Conservation (phyloP, 176 grass and related monocot genomes). For the Cenchrus americanus region DNA sequence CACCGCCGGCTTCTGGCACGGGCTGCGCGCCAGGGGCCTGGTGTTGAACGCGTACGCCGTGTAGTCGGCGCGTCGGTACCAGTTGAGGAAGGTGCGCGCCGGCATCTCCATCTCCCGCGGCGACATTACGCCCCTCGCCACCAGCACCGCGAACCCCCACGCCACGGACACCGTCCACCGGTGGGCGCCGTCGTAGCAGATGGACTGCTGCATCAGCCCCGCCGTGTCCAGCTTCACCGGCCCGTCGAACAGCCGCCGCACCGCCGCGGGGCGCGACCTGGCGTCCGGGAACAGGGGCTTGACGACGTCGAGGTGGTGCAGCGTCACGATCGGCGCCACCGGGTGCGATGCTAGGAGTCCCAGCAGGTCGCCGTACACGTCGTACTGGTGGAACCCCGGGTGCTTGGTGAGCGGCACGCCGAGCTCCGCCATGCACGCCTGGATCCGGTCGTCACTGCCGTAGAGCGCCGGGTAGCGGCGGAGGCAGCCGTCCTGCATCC, state of each 20-base stretch:
- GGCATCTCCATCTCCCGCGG: conserved; percentile 99
- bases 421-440: conserved; percentile 98
- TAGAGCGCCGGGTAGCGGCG: conserved; percentile 84
- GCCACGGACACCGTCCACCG: conserved; percentile 90
- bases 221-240: conserved; percentile 76
- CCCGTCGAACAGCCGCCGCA: conserved; percentile 74
- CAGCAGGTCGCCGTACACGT: conserved; percentile 87
- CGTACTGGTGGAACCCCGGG: conserved; percentile 95
- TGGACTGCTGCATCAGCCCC: conserved; percentile 90
- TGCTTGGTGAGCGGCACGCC: conserved; percentile 88
- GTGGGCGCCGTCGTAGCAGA: conserved; percentile 76
- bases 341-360: conserved; percentile 85
- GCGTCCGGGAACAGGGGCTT: conserved; percentile 71
- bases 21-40: conserved; percentile 71
- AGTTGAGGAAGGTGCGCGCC: conserved; percentile 92
- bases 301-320: conserved; percentile 95
- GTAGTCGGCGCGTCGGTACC: conserved; percentile 93
- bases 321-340: conserved; percentile 78
- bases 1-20: conserved; percentile 83
- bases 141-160: conserved; percentile 87
- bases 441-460: conserved; percentile 95
- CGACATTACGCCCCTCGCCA: conserved; percentile 78
- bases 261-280: conserved; percentile 46
- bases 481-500: conserved; percentile 89
- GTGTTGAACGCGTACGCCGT: conserved; percentile 97